phyloP scores from a whole-genome alignment of 306 rosid genomes.

The Trifolium fragiferum region DNA sequence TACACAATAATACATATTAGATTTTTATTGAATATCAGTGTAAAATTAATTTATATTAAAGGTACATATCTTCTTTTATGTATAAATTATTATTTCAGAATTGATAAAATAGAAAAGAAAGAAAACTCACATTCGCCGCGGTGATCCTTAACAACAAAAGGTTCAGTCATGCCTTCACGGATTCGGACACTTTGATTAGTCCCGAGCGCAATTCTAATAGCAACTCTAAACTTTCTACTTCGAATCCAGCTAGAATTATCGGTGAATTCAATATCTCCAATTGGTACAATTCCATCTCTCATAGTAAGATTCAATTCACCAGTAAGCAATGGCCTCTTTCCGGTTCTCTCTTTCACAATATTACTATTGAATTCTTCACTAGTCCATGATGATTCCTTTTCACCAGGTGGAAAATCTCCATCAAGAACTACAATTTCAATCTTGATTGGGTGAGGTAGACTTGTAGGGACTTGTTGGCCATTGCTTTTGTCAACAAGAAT shows the following conservation, averaged over 20 bases:
- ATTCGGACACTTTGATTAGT: conserved; percentile 45
- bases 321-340: conserved; percentile 77
- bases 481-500: conserved; percentile 51
- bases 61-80: too few species aligned
- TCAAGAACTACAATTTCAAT: conserved; percentile 79
- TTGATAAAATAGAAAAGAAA: background rate
- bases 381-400: conserved; percentile 53
- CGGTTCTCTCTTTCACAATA: conserved; percentile 73
- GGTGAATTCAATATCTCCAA: conserved; percentile 76
- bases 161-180: conserved; percentile 73
- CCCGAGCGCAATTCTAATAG: conserved; percentile 57
- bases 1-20: too few species aligned
- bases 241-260: conserved; percentile 94
- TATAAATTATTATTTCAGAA: too few species aligned
- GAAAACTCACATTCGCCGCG: conserved; percentile 91
- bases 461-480: conserved; percentile 42
- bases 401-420: conserved; percentile 66
- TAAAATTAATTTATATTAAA: too few species aligned
- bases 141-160: conserved; percentile 85
- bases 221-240: conserved; percentile 74
- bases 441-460: conserved; percentile 52
- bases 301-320: conserved; percentile 67
- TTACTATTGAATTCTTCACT: conserved; percentile 58
- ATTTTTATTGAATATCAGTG: too few species aligned
- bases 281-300: conserved; percentile 60